A percentile compares a stretch with the other conserved stretches of the same genome.
Conservation (phyloP, 108 stramenopile genomes). For the Parietichytrium sp. region DNA sequence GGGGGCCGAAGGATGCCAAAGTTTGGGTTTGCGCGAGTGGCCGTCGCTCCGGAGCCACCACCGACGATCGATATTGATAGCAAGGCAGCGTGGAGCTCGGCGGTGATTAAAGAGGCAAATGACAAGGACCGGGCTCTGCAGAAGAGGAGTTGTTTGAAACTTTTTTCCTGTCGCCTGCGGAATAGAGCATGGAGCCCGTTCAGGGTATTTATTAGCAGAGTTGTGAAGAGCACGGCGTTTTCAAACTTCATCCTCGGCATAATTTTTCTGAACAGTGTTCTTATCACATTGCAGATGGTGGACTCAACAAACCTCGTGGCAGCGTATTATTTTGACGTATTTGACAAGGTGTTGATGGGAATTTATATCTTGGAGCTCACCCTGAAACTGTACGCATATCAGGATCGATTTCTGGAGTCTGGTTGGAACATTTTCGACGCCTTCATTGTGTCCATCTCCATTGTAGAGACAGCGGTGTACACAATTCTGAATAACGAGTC, state of each 20-base stretch:
- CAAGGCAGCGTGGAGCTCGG: too few species aligned
- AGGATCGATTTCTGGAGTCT: constrained; percentile 20
- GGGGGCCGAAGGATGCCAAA: too few species aligned
- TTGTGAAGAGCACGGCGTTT: constrained; percentile 17
- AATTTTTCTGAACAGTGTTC: constrained; percentile 24
- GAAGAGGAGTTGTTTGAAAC: too few species aligned
- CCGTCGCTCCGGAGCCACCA: too few species aligned
- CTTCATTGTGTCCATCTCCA: constrained; percentile 6
- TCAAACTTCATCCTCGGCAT: constrained; percentile 20
- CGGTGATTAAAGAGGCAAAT: too few species aligned
- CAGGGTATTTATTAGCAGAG: not conserved
- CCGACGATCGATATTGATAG: too few species aligned
- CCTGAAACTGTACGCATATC: constrained; percentile 35
- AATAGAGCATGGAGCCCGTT: constrained; percentile 25
- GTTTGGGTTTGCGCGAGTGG: too few species aligned
- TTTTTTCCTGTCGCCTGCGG: too few species aligned
- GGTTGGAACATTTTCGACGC: constrained; percentile 40
- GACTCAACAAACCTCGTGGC: constrained; percentile 6
- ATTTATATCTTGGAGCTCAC: constrained; percentile 16
- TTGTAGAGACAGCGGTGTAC: constrained; percentile 34
- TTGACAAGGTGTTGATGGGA: constrained; percentile 34
- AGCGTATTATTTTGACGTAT: constrained; percentile 22
- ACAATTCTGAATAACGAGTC: constrained; percentile 6
- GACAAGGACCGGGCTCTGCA: too few species aligned
- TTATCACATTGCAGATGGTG: constrained; percentile 18